Base-by-base conservation (phyloP, 1,284 basidiomycete species). In the Lentinula novae-zelandiae region DNA sequence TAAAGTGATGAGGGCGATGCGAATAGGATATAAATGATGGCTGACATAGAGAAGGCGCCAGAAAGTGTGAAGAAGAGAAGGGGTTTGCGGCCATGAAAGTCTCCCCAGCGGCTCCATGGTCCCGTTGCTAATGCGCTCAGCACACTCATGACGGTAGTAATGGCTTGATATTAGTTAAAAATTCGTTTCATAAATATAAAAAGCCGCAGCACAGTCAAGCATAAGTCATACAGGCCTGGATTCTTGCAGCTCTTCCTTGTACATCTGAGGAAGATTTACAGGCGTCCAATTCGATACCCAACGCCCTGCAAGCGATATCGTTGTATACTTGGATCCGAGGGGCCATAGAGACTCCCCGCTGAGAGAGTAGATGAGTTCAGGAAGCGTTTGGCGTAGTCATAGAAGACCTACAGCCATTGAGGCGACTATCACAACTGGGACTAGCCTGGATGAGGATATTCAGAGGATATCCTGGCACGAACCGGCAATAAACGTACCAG, bases 71-170 rank as follows among this genome's bases (percentile, higher is more conserved):
- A 63, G 12, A 70, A 68, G 31, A 82, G 71, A 42, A 82, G 75
- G 22, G 72, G 72, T 58, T 79, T 82, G 39, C 81, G 73, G 9
- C 81, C 81, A 65, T 78, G 73, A 2, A 71, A 67, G 65, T 82
- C 80, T 27, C 81, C 79, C 50, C 78, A 70, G 42, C 76, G 73
- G 64, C 79, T 81, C 75, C 81, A 81, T 66, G 77, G 80, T 3
- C 80, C 79, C n/a, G 81, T 82, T 3, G 77, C 76, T 48, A 81
- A 70, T 3, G 80, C 78, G 63, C 80, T 81, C 27, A 82, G 70
- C 13, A 78, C 69, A 61, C 78, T 81, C 78, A 81, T 82, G 2
- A 73, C 72, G 0, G 78, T 81, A 20, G 77, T 76, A 34, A 82
- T 76, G 40, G 77, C 80, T 77, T 34, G 52, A 38, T 4, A 46